Base-by-base conservation (phyloP, 2,329 filamentous ascomycete species). In the Xylaria sp. region DNA sequence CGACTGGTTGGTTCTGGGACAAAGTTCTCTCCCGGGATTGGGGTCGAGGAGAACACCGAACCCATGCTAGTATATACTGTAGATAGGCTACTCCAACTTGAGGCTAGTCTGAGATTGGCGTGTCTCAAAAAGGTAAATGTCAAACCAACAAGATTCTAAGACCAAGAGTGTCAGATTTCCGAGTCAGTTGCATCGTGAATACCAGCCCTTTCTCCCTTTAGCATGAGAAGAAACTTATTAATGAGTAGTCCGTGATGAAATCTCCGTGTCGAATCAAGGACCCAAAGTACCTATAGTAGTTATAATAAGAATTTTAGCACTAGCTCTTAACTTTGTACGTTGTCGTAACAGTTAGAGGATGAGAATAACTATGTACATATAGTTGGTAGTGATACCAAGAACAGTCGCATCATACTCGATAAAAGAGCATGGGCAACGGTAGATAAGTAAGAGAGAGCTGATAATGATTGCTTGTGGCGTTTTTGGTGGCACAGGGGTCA, bases 401-500 rank as follows among this genome's bases (percentile, higher is more conserved):
- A n/a, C n/a, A n/a, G n/a, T n/a, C n/a, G n/a, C n/a, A n/a, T n/a
- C n/a, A n/a, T n/a, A n/a, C n/a, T n/a, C n/a, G n/a, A n/a, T n/a
- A n/a, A n/a, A n/a, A n/a, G n/a, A n/a, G n/a, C n/a, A n/a, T n/a
- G n/a, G n/a, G n/a, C n/a, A n/a, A n/a, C n/a, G n/a, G n/a, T n/a
- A n/a, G n/a, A n/a, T n/a, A n/a, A n/a, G n/a, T n/a, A n/a, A n/a
- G n/a, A n/a, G n/a, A n/a, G 33, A 50, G 56, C 20, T 50, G 25
- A 13, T 58, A 17, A 31, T 27, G 49, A 44, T 44, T 44, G 49
- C n/a, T 20, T 15, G 50, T 31, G 62, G 39, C 49, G 39, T 36
- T 45, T 42, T 44, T 15, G 50, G 38, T 56, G 36, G 2, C 36
- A 53, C 10, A 33, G 20, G 33, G 27, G 33, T 64, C 61, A 67